These are phyloP conservation scores for Didymella exigua DNA, from an alignment of 2,329 filamentous ascomycete species.

Conservation along the genomic window DNA sequence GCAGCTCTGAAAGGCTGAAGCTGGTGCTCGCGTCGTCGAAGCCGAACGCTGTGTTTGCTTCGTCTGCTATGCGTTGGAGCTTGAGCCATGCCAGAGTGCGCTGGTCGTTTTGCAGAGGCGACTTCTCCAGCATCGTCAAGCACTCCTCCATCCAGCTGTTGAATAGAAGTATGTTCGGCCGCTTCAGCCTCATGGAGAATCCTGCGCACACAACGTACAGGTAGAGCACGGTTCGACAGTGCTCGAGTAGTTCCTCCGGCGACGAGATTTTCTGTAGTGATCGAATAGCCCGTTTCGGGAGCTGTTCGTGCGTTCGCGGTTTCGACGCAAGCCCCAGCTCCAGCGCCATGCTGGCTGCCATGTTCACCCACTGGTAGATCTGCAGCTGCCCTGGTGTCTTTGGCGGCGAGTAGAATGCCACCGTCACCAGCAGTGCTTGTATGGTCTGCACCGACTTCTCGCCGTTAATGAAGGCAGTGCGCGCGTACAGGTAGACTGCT, in stretches of 20 bases:
- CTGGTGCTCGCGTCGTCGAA: slow-evolving; percentile 48
- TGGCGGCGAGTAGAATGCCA: slow-evolving; percentile 44
- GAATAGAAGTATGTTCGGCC: slow-evolving; percentile 42
- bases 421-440: slow-evolving; percentile 44
- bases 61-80: slow-evolving; percentile 45
- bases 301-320: slow-evolving; percentile 45
- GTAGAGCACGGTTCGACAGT: slow-evolving; percentile 42
- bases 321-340: slow-evolving; percentile 46
- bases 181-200: slow-evolving; percentile 42
- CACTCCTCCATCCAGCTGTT: slow-evolving; percentile 49
- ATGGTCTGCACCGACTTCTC: slow-evolving; percentile 46
- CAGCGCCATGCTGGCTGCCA: slow-evolving; percentile 45
- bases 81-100: slow-evolving; percentile 39
- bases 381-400: slow-evolving; percentile 40
- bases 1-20: slow-evolving; percentile 44
- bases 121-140: slow-evolving; percentile 38
- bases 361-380: slow-evolving; percentile 44
- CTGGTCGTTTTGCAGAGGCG: slow-evolving; percentile 38
- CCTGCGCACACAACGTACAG: slow-evolving; percentile 43
- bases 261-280: slow-evolving; percentile 44
- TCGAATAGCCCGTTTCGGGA: slow-evolving; percentile 42
- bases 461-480: slow-evolving; percentile 44
- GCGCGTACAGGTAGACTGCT: slow-evolving; percentile 41
- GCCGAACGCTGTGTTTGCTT: slow-evolving; percentile 46
- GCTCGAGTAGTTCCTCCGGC: slow-evolving; percentile 42